A percentile compares a stretch with the other conserved stretches of the same genome.
These are phyloP conservation scores for Paralagenidium karlingii DNA, from an alignment of 352 stramenopile species.

Conservation along the genomic window DNA sequence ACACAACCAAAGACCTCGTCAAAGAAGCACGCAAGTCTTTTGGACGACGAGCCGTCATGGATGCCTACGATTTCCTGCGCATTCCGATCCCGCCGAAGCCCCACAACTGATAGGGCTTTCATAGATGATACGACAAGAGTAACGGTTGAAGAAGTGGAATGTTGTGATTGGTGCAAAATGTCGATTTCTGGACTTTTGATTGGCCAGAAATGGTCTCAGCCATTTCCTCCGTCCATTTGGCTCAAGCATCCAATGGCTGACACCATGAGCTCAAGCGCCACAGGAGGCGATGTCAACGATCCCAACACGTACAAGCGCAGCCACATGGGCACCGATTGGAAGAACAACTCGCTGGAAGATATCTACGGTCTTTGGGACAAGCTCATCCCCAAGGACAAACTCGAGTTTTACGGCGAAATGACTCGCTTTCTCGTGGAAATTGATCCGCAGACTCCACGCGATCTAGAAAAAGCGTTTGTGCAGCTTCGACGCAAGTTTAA, in stretches of 20 bases:
- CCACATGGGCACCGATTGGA: conserved; percentile 45
- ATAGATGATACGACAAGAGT: too few relatives aligned
- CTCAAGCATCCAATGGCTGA: too few relatives aligned
- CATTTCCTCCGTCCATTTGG: too few relatives aligned
- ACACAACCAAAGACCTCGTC: conserved; percentile 55
- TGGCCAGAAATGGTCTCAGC: too few relatives aligned
- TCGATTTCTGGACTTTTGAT: too few relatives aligned
- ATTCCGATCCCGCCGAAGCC: conserved; percentile 49
- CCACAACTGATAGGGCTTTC: conserved; percentile 14
- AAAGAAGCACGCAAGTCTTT: conserved; percentile 57
- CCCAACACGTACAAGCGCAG: conserved; percentile 81
- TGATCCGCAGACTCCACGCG: conserved; percentile 56
- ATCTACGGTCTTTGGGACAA: conserved; percentile 82
- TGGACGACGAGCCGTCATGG: conserved; percentile 40
- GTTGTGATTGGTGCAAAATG: too few relatives aligned
- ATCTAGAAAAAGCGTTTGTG: conserved; percentile 79
- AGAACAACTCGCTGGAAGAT: conserved; percentile 76
- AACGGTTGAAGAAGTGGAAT: too few relatives aligned
- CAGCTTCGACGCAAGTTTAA: conserved; percentile 79
- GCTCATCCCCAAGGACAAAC: conserved; percentile 49
- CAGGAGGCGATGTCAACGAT: conserved; percentile 44
- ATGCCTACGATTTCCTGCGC: conserved; percentile 67
- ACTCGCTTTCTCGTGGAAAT: conserved; percentile 60
- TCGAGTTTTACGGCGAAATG: conserved; percentile 71
- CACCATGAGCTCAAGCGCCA: too few relatives aligned